These are phyloP conservation scores for Medicago lupulina DNA, from an alignment of 306 rosid genomes.

Conservation along the genomic window DNA sequence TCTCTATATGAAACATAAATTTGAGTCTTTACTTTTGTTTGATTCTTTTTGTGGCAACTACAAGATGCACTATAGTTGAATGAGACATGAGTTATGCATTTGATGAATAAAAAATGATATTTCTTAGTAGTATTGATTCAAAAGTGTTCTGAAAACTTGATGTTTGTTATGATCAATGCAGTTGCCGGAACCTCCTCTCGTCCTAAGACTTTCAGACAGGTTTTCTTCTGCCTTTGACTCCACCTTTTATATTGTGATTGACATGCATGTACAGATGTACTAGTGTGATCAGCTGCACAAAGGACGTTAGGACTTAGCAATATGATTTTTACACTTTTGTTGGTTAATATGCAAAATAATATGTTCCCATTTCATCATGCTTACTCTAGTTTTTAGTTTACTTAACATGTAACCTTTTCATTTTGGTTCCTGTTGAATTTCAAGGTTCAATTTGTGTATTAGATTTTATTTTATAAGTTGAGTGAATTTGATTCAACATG, in stretches of 20 bases:
- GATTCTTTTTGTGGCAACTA: slow-evolving; percentile 31
- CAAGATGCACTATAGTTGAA: slow-evolving; percentile 16
- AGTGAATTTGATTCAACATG: slow-evolving; percentile 8
- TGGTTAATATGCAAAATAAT: background rate
- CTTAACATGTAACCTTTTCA: background rate
- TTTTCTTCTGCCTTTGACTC: slow-evolving; percentile 41
- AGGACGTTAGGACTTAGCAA: background rate
- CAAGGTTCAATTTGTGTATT: slow-evolving; percentile 6
- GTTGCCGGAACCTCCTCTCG: slow-evolving; percentile 89
- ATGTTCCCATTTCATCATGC: background rate
- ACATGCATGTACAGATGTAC: background rate
- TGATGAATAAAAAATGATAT: background rate
- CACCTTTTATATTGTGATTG: slow-evolving; percentile 6
- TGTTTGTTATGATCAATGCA: slow-evolving; percentile 54
- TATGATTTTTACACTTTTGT: background rate
- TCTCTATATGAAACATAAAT: background rate
- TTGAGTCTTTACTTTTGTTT: background rate
- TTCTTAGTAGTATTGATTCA: background rate
- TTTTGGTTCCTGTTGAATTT: background rate
- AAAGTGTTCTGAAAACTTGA: slow-evolving; percentile 21
- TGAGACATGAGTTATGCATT: background rate
- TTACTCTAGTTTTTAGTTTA: background rate
- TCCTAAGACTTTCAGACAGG: slow-evolving; percentile 77
- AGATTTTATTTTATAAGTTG: background rate
- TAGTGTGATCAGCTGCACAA: background rate